Evolutionary conservation across 129 eudicot species (phyloP).

Genomic region (Artemisia annua): DNA sequence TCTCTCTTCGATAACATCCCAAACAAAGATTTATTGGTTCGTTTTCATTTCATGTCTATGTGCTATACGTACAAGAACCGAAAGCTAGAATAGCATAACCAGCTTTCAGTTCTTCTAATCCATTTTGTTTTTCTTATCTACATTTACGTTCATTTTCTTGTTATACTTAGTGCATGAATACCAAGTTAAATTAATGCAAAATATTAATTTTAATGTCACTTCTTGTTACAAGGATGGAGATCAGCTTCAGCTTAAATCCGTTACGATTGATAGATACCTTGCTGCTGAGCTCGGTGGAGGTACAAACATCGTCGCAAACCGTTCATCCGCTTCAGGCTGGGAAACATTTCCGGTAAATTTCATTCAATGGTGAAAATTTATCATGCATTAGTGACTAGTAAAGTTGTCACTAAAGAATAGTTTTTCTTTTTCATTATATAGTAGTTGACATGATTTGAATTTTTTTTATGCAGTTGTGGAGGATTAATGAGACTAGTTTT

Average conservation of each 20-base stretch:
- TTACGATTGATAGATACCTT: constrained; percentile 47
- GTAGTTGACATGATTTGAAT: background rate
- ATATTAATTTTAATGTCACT: too few relatives aligned
- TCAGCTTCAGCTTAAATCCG: constrained; percentile 59
- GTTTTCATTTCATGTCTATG: background rate
- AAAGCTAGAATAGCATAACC: background rate
- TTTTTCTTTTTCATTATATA: background rate
- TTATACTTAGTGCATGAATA: background rate
- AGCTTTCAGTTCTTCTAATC: too few relatives aligned
- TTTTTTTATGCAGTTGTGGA: constrained; percentile 52
- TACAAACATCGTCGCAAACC: constrained; percentile 59
- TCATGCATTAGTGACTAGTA: background rate
- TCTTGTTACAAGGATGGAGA: constrained; percentile 58
- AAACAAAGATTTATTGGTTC: constrained; percentile 69
- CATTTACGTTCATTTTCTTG: background rate
- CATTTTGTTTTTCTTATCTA: background rate
- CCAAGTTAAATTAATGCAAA: background rate
- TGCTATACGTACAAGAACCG: background rate
- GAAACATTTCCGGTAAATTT: constrained; percentile 61
- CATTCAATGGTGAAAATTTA: background rate
- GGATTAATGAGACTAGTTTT: constrained; percentile 52
- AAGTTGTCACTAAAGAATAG: background rate
- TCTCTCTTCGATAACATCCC: constrained; percentile 76
- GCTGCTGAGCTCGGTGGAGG: constrained; percentile 81
- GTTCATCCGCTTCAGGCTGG: constrained; percentile 72